Conservation (phyloP, 2,329 filamentous ascomycete species). For the Westerdykella aurantiaca region DNA sequence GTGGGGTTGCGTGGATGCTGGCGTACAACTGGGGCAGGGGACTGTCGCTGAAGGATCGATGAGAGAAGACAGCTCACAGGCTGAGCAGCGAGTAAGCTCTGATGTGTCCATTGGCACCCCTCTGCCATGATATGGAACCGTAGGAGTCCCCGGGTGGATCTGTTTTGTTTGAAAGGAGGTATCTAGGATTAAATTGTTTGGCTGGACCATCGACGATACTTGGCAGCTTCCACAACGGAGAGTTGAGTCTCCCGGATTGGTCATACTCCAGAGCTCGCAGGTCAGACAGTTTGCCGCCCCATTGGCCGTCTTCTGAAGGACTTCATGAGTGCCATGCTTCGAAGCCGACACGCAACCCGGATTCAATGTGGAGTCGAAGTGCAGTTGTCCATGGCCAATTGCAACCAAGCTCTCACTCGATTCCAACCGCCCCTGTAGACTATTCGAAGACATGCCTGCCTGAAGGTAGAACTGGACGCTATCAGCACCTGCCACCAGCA, state of each 20-base stretch:
- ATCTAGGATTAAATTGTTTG: background rate
- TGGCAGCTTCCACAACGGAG: conserved; percentile 21
- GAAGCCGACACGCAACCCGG: too few relatives aligned
- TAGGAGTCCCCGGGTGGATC: conserved; percentile 1
- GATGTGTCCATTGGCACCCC: background rate
- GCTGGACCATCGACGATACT: conserved; percentile 3
- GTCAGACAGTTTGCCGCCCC: conserved; percentile 11
- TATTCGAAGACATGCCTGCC: background rate
- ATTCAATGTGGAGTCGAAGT: too few relatives aligned
- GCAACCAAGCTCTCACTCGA: background rate
- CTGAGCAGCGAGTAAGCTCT: conserved; percentile 13
- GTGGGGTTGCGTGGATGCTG: conserved; percentile 2
- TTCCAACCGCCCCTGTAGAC: background rate
- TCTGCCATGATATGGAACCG: too few relatives aligned
- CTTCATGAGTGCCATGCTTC: conserved; percentile 2
- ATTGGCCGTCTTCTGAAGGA: conserved; percentile 6
- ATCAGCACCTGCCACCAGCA: background rate
- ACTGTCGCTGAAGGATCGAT: conserved; percentile 10
- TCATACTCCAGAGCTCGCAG: conserved; percentile 22
- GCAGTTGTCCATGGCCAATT: too few relatives aligned
- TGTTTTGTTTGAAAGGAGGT: conserved; percentile 3
- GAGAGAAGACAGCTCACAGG: conserved; percentile 17
- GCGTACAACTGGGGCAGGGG: conserved; percentile 13
- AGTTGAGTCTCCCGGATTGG: conserved; percentile 13
- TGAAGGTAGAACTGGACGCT: background rate